phyloP scores from a whole-genome alignment of 1,284 basidiomycete genomes.

The Moniliella sp. region DNA sequence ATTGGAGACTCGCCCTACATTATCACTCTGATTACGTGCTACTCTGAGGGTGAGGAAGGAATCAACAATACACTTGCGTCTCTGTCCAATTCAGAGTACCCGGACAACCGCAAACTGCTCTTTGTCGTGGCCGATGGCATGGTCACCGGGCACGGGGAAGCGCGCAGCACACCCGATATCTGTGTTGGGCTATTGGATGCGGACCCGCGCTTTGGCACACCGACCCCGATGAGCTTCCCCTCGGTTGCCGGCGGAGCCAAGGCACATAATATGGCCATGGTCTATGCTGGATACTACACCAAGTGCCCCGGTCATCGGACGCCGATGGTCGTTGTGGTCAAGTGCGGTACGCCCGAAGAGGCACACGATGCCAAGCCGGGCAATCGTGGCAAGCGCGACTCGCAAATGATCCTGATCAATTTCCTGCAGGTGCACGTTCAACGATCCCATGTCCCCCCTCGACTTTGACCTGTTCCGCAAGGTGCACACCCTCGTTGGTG shows the following conservation, averaged over 20 bases:
- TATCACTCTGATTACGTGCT: conserved; percentile 85
- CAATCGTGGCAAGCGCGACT: conserved; percentile 96
- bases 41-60: conserved; percentile 84
- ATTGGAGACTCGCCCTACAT: conserved; percentile 55
- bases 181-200: conserved; percentile 78
- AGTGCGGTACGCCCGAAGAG: conserved; percentile 64
- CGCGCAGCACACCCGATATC: conserved; percentile 79
- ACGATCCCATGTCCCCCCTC: conserved; percentile 88
- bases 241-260: conserved; percentile 75
- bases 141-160: conserved; percentile 91
- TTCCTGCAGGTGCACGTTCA: conserved; percentile 97
- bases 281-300: conserved; percentile 92
- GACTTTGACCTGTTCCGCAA: conserved; percentile 97
- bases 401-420: conserved; percentile 96
- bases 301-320: conserved; percentile 53
- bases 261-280: conserved; percentile 79
- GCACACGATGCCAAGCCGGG: conserved; percentile 71
- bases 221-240: conserved; percentile 77
- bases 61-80: conserved; percentile 76
- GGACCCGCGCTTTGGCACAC: conserved; percentile 84
- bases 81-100: conserved; percentile 70
- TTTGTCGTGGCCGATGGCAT: conserved; percentile 94
- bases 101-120: conserved; percentile 69
- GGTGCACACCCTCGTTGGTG: conserved; percentile 82
- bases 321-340: conserved; percentile 85